These are phyloP conservation scores for Cystobasidium slooffiae DNA, from an alignment of 1,284 basidiomycete genomes.

Conservation along the genomic window DNA sequence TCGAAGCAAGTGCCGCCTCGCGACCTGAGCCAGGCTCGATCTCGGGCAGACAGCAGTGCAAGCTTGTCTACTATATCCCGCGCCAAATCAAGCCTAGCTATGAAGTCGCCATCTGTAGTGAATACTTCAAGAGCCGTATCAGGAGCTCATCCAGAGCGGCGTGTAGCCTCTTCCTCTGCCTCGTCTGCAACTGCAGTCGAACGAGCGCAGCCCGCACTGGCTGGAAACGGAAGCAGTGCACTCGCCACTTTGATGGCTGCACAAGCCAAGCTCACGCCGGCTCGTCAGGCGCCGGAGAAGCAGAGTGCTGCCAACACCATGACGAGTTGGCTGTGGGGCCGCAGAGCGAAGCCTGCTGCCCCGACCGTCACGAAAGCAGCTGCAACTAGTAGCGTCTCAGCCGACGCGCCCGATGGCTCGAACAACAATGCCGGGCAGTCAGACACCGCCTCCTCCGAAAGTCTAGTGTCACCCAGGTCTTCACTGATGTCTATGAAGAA, in stretches of 20 bases:
- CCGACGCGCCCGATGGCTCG: neutral
- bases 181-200: slow-evolving; percentile 37
- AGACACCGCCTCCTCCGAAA: neutral
- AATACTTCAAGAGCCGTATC: slow-evolving; percentile 2
- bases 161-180: slow-evolving; percentile 23
- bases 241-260: slow-evolving; percentile 33
- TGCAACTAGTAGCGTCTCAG: slow-evolving; percentile 14
- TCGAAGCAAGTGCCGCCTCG: neutral
- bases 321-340: slow-evolving; percentile 37
- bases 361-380: slow-evolving; percentile 13
- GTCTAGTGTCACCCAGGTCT: slow-evolving; percentile 17
- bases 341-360: slow-evolving; percentile 16
- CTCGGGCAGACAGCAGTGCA: slow-evolving; percentile 11
- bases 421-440: neutral
- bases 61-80: slow-evolving; percentile 25
- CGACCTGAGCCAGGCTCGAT: neutral
- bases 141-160: slow-evolving; percentile 2
- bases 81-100: neutral
- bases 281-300: slow-evolving; percentile 7
- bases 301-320: neutral
- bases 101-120: slow-evolving; percentile 26
- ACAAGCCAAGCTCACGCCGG: slow-evolving; percentile 29
- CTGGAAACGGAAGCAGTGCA: neutral
- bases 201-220: slow-evolving; percentile 4
- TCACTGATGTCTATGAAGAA: slow-evolving; percentile 16